phyloP scores from a whole-genome alignment of 495 filamentous ascomycete species.

The Podospora didyma region DNA sequence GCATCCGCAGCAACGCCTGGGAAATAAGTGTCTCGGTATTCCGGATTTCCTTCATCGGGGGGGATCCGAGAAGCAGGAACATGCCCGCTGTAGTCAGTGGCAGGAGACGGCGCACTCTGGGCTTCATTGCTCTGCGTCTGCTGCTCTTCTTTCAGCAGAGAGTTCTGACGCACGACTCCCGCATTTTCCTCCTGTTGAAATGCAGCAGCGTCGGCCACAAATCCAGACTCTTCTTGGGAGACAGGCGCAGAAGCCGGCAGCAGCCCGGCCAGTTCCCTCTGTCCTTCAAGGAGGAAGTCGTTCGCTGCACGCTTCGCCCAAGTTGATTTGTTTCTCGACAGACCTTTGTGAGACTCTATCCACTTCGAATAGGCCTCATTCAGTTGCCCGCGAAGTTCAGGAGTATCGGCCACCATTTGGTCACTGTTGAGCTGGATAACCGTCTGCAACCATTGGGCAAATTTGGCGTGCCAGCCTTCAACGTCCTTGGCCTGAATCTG shows the following conservation, averaged over 20 bases:
- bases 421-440: slow-evolving; percentile 10
- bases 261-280: background rate
- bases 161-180: too few relatives aligned
- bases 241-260: too few relatives aligned
- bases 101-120: too few relatives aligned
- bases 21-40: slow-evolving; percentile 34
- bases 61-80: too few relatives aligned
- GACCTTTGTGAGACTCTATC: slow-evolving; percentile 13
- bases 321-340: slow-evolving; percentile 11
- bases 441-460: slow-evolving; percentile 19
- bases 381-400: slow-evolving; percentile 2
- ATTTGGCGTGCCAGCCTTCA: slow-evolving; percentile 14
- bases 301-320: slow-evolving; percentile 11
- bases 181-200: too few relatives aligned
- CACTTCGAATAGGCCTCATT: slow-evolving; percentile 10
- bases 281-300: slow-evolving; percentile 7
- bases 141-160: too few relatives aligned
- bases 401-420: slow-evolving; percentile 1
- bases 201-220: too few relatives aligned
- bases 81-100: too few relatives aligned
- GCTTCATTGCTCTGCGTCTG: too few relatives aligned
- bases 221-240: too few relatives aligned
- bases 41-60: background rate
- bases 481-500: slow-evolving; percentile 3
- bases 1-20: slow-evolving; percentile 27